These are phyloP conservation scores for Lasiosphaeria miniovina DNA, from an alignment of 495 filamentous ascomycete genomes.

Conservation along the genomic window DNA sequence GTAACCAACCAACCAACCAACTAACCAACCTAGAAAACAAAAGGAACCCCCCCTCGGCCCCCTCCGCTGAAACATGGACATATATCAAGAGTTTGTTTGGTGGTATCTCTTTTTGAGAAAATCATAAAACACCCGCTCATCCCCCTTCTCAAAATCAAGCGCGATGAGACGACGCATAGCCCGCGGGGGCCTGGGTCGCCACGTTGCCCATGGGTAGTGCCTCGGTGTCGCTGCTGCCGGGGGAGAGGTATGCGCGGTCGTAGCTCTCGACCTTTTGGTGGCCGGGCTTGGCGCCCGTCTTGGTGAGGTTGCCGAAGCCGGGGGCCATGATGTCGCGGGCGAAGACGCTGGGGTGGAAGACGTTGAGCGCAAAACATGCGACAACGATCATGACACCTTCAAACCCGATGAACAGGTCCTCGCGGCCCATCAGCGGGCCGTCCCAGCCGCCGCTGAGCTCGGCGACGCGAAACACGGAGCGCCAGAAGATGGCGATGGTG, in stretches of 20 bases:
- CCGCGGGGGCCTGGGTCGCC: too few relatives aligned
- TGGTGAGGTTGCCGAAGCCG: conserved; percentile 12
- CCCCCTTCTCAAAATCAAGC: too few relatives aligned
- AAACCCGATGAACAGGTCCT: conserved; percentile 65
- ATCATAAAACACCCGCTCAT: too few relatives aligned
- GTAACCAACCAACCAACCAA: too few relatives aligned
- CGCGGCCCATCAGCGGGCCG: conserved; percentile 54
- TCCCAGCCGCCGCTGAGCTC: conserved; percentile 64
- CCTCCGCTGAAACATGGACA: too few relatives aligned
- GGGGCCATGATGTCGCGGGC: conserved; percentile 36
- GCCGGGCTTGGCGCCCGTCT: conserved; percentile 1
- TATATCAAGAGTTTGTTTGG: too few relatives aligned
- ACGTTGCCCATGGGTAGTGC: too few relatives aligned
- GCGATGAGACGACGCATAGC: too few relatives aligned
- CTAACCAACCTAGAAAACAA: too few relatives aligned
- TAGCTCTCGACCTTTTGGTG: conserved; percentile 1
- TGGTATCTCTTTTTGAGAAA: too few relatives aligned
- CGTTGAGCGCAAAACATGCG: conserved; percentile 54
- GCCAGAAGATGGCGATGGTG: conserved; percentile 58
- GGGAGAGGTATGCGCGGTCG: not conserved
- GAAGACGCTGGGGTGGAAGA: conserved; percentile 58
- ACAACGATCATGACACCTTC: conserved; percentile 69
- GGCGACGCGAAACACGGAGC: conserved; percentile 61
- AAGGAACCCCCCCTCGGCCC: too few relatives aligned
- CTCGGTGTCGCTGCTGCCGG: too few relatives aligned